phyloP scores from a whole-genome alignment of 139 green algal species.

The Parachlorella kessleri region DNA sequence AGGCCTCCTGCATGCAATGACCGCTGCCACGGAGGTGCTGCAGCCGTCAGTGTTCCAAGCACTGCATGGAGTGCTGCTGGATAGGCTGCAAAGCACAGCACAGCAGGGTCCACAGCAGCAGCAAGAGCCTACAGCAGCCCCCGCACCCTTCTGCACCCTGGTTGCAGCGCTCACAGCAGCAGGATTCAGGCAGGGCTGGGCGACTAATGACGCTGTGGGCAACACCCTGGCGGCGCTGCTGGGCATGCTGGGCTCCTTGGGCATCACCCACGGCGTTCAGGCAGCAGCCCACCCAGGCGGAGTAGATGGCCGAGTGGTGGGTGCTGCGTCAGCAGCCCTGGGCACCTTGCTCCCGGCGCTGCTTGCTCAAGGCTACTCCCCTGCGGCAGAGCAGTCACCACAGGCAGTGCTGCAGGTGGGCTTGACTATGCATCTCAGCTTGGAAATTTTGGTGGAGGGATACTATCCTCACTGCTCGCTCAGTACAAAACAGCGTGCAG shows the following conservation, averaged over 20 bases:
- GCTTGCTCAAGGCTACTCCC: neutral
- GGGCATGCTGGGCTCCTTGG: neutral
- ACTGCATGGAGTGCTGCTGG: neutral
- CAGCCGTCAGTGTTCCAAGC: neutral
- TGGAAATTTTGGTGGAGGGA: too few relatives aligned
- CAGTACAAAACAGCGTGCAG: too few relatives aligned
- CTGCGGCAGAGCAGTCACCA: neutral
- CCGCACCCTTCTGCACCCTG: too few relatives aligned
- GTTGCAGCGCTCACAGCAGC: neutral
- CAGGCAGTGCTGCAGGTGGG: neutral
- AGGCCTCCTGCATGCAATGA: neutral
- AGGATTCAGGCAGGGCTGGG: neutral
- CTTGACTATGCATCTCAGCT: neutral
- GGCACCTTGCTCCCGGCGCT: neutral
- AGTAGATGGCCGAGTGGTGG: constrained; percentile 1
- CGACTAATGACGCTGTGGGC: neutral
- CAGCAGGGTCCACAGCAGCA: neutral
- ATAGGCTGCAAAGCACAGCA: neutral
- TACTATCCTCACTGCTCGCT: too few relatives aligned
- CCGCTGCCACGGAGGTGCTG: neutral
- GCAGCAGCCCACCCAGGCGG: neutral
- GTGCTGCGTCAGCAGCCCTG: constrained; percentile 2
- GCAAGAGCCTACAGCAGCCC: too few relatives aligned
- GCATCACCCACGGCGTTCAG: too few relatives aligned
- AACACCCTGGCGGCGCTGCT: neutral